Percentiles rank a stretch among this genome's conserved stretches.
Conservation (phyloP, 1,284 basidiomycete genomes). For the Coriolopsis trogii region DNA sequence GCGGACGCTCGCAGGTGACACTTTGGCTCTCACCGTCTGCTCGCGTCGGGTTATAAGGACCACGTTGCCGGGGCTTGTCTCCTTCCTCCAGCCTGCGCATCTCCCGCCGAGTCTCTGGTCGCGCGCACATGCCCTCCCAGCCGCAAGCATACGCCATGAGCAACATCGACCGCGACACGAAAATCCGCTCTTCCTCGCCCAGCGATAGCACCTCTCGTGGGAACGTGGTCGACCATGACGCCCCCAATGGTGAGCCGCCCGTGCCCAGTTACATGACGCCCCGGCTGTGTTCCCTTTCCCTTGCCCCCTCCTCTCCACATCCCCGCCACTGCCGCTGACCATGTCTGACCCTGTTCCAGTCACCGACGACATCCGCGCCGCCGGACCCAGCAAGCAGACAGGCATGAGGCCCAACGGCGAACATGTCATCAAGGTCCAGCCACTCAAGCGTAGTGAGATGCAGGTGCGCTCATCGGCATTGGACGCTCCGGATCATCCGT, state of each 20-base stretch:
- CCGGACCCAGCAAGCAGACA: conserved; percentile 23
- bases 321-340: conserved; percentile 17
- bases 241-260: conserved; percentile 59
- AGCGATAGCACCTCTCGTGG: conserved; percentile 45
- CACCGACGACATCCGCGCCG: conserved; percentile 41
- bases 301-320: conserved; percentile 10
- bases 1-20: conserved; percentile 20
- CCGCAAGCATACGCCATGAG: conserved; percentile 16
- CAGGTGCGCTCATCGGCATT: conserved; percentile 53
- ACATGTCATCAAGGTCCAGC: conserved; percentile 71
- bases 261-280: background rate
- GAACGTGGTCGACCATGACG: conserved; percentile 79
- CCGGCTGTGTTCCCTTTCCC: conserved; percentile 1
- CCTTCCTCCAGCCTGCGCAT: background rate
- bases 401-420: conserved; percentile 34
- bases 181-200: conserved; percentile 30
- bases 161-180: conserved; percentile 30
- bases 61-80: background rate
- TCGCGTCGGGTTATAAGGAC: conserved; percentile 17
- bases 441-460: conserved; percentile 83
- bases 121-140: background rate
- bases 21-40: conserved; percentile 14
- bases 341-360: conserved; percentile 21
- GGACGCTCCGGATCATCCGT: conserved; percentile 24
- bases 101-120: background rate